Base-by-base conservation (phyloP, 2,329 filamentous ascomycete genomes). In the Sclerotinia spermophila region DNA sequence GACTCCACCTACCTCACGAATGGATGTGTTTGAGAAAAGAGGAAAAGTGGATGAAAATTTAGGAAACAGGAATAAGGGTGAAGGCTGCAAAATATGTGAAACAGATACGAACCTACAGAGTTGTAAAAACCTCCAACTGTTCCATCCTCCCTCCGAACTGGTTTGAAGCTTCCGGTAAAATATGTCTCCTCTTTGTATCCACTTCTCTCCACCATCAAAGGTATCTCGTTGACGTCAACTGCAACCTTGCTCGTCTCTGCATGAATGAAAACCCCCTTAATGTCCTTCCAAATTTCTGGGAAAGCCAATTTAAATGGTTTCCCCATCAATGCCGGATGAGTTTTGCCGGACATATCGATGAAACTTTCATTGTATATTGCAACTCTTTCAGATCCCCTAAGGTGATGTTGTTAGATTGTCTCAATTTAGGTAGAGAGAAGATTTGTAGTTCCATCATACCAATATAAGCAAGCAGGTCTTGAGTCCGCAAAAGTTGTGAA, bases 331-430 rank as follows among this genome's bases (percentile, higher is more conserved):
- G n/a, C 27, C 1, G 76, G 75, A 48, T 78, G 76, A 27, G 71
- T 67, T 40, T 75, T 76, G 17, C 74, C 73, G 11, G 75, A 72
- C 3, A 78, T 69, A 27, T 73, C 71, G 24, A 74, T 69, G 40
- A 76, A 78, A 11, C 68, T 68, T 55, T 75, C 73, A 64, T 78
- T 78, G 70, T 78, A 78, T 33, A 78, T 74, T 3, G 76, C 72
- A 27, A 76, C 71, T 68, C 69, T 73, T 11, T 74, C 53, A 1
- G 74, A 61, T 19, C 76, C 76, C 76, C 77, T 78, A 40, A 51
- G 17, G 21, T 35, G 19, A 58, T 45, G 35, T 44, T 56, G 51
- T 67, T 30, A 68, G 69, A 59, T 30, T 27, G 30, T 56, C 35
- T 27, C 24, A 33, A 55, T 44, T 45, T 59, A 56, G 21, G 44